These are phyloP conservation scores for Papiliotrema flavescens DNA, from an alignment of 1,284 basidiomycete genomes.

Conservation along the genomic window DNA sequence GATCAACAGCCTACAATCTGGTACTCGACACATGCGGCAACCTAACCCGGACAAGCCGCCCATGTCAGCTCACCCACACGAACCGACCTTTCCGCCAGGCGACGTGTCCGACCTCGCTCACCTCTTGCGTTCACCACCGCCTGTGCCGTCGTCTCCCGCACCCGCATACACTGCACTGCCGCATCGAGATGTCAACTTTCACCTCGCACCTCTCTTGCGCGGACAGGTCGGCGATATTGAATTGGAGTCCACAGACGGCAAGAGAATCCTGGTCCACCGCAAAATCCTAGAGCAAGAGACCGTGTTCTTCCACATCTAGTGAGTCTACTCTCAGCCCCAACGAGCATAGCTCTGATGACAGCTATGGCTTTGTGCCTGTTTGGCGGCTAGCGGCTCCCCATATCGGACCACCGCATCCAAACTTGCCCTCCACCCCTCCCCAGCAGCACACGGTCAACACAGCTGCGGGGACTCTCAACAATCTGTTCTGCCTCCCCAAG, in stretches of 20 bases:
- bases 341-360: constrained; percentile 5
- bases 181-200: constrained; percentile 27
- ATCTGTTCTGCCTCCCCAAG: constrained; percentile 27
- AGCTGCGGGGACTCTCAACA: constrained; percentile 7
- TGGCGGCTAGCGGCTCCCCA: constrained; percentile 24
- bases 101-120: constrained; percentile 3
- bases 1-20: too few species aligned
- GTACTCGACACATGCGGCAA: too few species aligned
- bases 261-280: constrained; percentile 35
- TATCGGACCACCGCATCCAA: constrained; percentile 3
- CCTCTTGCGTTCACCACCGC: constrained; percentile 4
- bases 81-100: background rate
- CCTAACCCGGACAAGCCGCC: too few species aligned
- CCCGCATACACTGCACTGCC: constrained; percentile 37
- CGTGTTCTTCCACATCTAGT: constrained; percentile 46
- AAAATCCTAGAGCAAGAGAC: constrained; percentile 37
- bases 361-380: constrained; percentile 40
- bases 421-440: background rate
- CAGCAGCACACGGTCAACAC: background rate
- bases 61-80: too few species aligned
- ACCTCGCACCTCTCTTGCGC: constrained; percentile 27
- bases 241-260: constrained; percentile 36
- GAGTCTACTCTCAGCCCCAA: constrained; percentile 9
- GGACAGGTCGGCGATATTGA: constrained; percentile 33
- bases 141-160: constrained; percentile 25